Conservation (phyloP, 148 eudicot species). For the Arctostaphylos glauca region DNA sequence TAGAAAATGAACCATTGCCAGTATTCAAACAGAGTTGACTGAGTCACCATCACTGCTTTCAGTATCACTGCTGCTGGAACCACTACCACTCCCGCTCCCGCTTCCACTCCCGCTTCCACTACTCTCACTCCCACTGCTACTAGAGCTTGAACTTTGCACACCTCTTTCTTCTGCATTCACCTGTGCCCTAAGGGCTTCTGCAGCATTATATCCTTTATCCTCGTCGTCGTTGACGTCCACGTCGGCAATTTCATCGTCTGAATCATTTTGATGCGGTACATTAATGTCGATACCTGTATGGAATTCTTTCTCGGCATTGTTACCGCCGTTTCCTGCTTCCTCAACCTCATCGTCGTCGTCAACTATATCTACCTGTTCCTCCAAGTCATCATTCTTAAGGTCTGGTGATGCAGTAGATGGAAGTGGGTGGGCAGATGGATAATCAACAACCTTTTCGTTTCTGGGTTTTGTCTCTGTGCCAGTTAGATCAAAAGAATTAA, state of each 20-base stretch:
- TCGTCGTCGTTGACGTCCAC: conserved; percentile 74
- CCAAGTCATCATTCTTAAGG: conserved; percentile 61
- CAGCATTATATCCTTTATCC: conserved; percentile 62
- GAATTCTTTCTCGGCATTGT: conserved; percentile 30
- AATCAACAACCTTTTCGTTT: conserved; percentile 37
- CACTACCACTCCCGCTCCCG: conserved; percentile 51
- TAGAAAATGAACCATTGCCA: neutral
- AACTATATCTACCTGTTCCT: conserved; percentile 71
- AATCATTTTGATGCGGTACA: conserved; percentile 65
- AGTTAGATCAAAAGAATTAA: conserved; percentile 3
- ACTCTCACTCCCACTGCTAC: conserved; percentile 71
- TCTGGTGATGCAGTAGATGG: conserved; percentile 54
- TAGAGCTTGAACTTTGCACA: conserved; percentile 61
- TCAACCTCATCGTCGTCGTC: conserved; percentile 48
- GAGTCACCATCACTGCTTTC: conserved; percentile 68
- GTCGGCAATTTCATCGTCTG: conserved; percentile 79
- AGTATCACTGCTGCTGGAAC: conserved; percentile 55
- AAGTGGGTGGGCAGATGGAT: conserved; percentile 39
- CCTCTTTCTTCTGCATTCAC: conserved; percentile 56
- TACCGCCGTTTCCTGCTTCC: conserved; percentile 24
- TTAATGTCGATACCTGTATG: conserved; percentile 63
- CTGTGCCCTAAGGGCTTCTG: conserved; percentile 85
- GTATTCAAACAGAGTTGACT: conserved; percentile 52
- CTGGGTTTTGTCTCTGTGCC: conserved; percentile 42
- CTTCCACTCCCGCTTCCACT: conserved; percentile 57